Base-by-base conservation (phyloP, 2,329 filamentous ascomycete species). In the Claviceps digitariae region DNA sequence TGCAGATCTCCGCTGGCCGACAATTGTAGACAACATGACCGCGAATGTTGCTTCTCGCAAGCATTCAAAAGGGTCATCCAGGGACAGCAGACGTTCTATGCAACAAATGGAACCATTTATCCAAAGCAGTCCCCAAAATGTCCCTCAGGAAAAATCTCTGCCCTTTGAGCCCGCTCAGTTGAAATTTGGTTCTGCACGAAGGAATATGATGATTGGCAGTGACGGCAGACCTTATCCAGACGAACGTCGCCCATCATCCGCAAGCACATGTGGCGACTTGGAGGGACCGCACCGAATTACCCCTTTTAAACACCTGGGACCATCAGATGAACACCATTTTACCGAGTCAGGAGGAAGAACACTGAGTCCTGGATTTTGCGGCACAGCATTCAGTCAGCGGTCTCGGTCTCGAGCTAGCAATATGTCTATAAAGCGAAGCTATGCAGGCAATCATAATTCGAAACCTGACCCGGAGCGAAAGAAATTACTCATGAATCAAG, bases 231-330 rank as follows among this genome's bases (percentile, higher is more conserved):
- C 38, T 21, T 38, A 20, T 20, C 36, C 23, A 44, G 31, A 36
- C 12, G 48, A 46, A 9, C 52, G 51, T 15, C 52, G 51, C 9
- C 51, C 54, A 3, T 56, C 60, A 5, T 57, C 63, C 27, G 54
- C 54, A 4, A 65, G 60, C 34, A 41, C 49, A n/a, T 68, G 65
- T 45, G 66, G 65, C 13, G 67, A 68, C 40, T 56, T 68, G 21
- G 65, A 68, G 52, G 45, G 56, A 8, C 65, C 65, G 27, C 54
- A 53, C 51, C 58, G 60, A 12, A 57, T 56, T 43, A 62, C 58
- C 34, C 59, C 63, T 13, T 45, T 34, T 10, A 50, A 54, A 29
- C 29, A 50, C 17, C 56, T 50, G 10, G 44, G 36, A 25, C 20
- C 25, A 21, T 43, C 45, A 23, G 43, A n/a, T 25, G 43, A 54